Base-by-base conservation (phyloP, 495 filamentous ascomycete species). In the Parathielavia appendiculata region DNA sequence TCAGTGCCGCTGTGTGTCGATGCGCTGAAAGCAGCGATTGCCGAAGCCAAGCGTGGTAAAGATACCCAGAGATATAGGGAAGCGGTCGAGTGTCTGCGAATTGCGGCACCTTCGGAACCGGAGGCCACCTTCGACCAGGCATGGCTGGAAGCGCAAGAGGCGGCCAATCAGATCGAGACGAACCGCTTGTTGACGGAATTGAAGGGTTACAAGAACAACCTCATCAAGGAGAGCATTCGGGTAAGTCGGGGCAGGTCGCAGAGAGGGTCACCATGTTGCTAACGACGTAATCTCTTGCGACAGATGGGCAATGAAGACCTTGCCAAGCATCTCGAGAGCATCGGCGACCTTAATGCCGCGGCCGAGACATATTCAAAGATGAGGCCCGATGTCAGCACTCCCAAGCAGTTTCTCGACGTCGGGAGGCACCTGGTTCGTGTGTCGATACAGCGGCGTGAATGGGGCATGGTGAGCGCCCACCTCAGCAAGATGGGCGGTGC, bases 191-290 rank as follows among this genome's bases (percentile, higher is more conserved):
- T 95, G 61, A 75, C 80, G 7, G 91, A 97, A 66, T 73, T 98
- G 32, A 89, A 89, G 68, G 88, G 87, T 8, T 97, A 97, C 74
- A 98, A 96, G 72, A 95, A 97, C 65, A 98, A 97, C 61, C 71
- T 97, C 38, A 90, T 98, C 61, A 97, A 97, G 69, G 93, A 98
- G 72, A 97, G 92, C 73, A 96, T 97, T 60, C 76, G 95, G 66
- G 91, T 95, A 79, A 55, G 85, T 62, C 51, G 19, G 34, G 32
- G 14, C 1, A 1, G 13, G 38, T 13, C n/a, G 30, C 71, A 19
- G 16, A 19, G 16, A 30, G 22, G 5, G n/a, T 11, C 36, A 19
- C 11, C 17, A 5, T 17, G 1, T 36, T 7, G 56, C 38, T 58
- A n/a, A 50, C 30, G 12, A 10, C 34, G 26, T 3, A 23, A 10